Evolutionary conservation across 2,329 filamentous ascomycete genomes (phyloP), one percentile per base, ranked within the genome.

Genomic region (Periconia sp.): DNA sequence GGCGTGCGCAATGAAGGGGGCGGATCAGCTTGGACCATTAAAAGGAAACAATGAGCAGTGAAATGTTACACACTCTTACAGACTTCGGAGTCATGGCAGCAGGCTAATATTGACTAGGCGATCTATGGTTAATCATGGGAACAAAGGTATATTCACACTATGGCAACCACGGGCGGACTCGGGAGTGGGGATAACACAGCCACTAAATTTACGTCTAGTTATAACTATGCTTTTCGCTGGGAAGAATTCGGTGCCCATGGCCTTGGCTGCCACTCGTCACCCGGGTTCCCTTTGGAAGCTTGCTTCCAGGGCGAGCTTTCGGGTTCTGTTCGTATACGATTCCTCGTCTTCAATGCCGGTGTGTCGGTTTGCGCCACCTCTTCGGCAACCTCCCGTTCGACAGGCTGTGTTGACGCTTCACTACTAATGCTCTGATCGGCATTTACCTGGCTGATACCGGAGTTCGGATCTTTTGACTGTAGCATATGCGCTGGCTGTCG

Each of bases 401-500:
- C 12, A 6, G n/a, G 36, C 25, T 24, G 23, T 23, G 44, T 36
- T 24, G 58, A 47, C 17, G 46, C 46, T 3, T 53, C 54, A 6
- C 63, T 61, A 8, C 58, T 50, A 9, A 63, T 59, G 38, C 72
- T 68, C 8, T 66, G 57, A 18, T 64, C 61, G 2, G 57, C 53
- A 44, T 67, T 62, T 25, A 59, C 61, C 41, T 68, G 63, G 13
- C 59, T 36, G 17, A 67, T 61, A 38, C 75, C 70, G 4, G 65
- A 63, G 21, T 69, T 68, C 4, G 69, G 63, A 40, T 78, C 74
- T 39, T 68, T 68, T 16, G 73, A 67, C 25, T 71, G 67, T 10
- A 75, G 70, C 28, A 75, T 71, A 29, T 76, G 74, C n/a, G 61
- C 54, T 3, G 75, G 71, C 44, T 79, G 75, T 41, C 77, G 72